Evolutionary conservation across 305 asterid genomes (phyloP), one percentile per base, ranked within the genome.

Genomic region (Fraxinus latifolia): DNA sequence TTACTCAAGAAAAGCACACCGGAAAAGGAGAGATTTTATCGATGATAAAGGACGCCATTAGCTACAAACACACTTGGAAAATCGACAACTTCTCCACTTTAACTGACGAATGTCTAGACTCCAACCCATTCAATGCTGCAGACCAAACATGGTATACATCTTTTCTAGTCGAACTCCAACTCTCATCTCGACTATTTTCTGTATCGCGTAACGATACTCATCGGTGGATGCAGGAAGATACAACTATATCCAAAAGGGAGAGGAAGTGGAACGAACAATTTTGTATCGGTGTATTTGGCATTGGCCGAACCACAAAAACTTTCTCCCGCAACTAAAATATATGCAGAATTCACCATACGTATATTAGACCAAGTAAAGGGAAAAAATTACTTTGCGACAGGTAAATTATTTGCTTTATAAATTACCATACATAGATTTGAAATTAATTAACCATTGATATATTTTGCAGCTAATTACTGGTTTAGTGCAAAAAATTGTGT

Each of bases 391-490:
- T 83, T 79, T 34, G 91, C 90, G 12, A 90, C 87, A 73, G 86
- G 97, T 91, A 89, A 77, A 55, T 55, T 55, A 3, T 55, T 55
- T 55, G 11, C 25, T 55, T 6, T 0, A 55, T 55, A 55, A 55
- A n/a, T 53, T n/a, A n/a, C 11, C 17, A 17, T 55, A 55, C 9
- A 17, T 2, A n/a, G 65, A 55, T 55, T 55, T 55, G 4, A 55
- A 55, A 55, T 55, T 55, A 55, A 17, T n/a, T 55, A 17, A 55
- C 65, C 65, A 55, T 17, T 55, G 25, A 17, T 55, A 5, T 55
- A 74, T n/a, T 47, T 78, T 87, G 90, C 94, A 93, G 97, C 81
- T 76, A 91, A 80, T 32, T 88, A 86, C 58, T 93, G 94, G 97
- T 93, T 89, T 89, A 87, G 89, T 73, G 76, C 86, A 73, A 81